phyloP scores from a whole-genome alignment of 2,329 filamentous ascomycete genomes.

The Pestalotiopsis sp. region DNA sequence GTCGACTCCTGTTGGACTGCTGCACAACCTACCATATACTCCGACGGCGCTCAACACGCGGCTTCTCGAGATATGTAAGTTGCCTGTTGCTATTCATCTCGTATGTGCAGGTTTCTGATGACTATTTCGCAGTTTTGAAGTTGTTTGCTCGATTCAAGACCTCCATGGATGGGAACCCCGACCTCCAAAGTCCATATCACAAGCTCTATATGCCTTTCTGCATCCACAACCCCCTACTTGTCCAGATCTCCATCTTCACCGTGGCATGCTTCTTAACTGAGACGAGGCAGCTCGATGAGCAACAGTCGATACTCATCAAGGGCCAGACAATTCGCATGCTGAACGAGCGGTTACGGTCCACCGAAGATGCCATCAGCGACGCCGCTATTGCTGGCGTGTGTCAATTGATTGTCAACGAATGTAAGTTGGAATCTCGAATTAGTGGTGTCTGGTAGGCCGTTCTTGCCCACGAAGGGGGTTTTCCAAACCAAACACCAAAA shows the following conservation, averaged over 20 bases:
- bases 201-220: conserved; percentile 16
- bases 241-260: conserved; percentile 14
- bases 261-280: conserved; percentile 14
- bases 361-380: conserved; percentile 2
- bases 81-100: not conserved
- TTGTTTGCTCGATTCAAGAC: conserved; percentile 9
- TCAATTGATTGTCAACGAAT: conserved; percentile 14
- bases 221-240: conserved; percentile 14
- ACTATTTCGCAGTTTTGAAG: not conserved
- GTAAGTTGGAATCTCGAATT: not conserved
- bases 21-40: not conserved
- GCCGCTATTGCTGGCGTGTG: conserved; percentile 12
- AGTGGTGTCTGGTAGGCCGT: not conserved
- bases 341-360: conserved; percentile 12
- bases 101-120: not conserved
- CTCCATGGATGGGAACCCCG: conserved; percentile 9
- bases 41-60: conserved; percentile 8
- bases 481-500: too few relatives aligned
- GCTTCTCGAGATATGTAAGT: conserved; percentile 11
- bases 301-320: conserved; percentile 13
- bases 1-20: not conserved
- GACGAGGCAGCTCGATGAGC: conserved; percentile 14
- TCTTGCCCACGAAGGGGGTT: not conserved
- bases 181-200: conserved; percentile 10
- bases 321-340: conserved; percentile 14